These are phyloP conservation scores for Aureobasidium mangrovei DNA, from an alignment of 2,329 filamentous ascomycete genomes.

Conservation along the genomic window DNA sequence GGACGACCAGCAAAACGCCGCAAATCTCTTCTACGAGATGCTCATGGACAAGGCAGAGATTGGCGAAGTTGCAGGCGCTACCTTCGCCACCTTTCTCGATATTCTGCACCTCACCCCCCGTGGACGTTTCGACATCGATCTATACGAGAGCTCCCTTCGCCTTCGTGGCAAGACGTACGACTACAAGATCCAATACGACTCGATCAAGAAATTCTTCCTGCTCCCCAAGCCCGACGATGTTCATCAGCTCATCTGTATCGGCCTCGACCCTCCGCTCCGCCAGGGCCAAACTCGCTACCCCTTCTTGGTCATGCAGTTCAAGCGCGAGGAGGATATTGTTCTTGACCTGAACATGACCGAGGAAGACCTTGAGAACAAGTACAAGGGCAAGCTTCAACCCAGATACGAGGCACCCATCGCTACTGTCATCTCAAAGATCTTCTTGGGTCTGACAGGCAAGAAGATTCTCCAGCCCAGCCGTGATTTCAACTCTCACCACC, in stretches of 20 bases:
- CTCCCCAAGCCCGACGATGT: constrained; percentile 97
- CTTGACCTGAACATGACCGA: constrained; percentile 95
- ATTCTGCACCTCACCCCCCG: constrained; percentile 94
- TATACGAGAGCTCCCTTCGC: constrained; percentile 97
- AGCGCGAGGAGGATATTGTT: constrained; percentile 93
- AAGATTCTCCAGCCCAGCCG: constrained; percentile 89
- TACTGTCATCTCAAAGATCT: constrained; percentile 89
- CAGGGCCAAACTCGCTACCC: constrained; percentile 97
- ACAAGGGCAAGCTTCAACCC: constrained; percentile 78
- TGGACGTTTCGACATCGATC: constrained; percentile 98
- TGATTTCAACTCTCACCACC: constrained; percentile 88
- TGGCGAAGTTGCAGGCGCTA: constrained; percentile 96
- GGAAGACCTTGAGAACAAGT: constrained; percentile 72
- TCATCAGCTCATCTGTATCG: constrained; percentile 89
- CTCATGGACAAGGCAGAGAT: constrained; percentile 98
- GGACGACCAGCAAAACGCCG: constrained; percentile 81
- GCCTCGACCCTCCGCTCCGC: constrained; percentile 85
- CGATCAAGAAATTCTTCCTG: constrained; percentile 98
- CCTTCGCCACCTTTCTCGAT: constrained; percentile 93
- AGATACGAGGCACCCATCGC: constrained; percentile 93
- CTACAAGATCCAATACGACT: constrained; percentile 98
- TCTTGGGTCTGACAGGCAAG: constrained; percentile 88
- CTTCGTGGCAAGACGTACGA: constrained; percentile 98
- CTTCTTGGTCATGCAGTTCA: constrained; percentile 98
- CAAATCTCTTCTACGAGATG: constrained; percentile 95